A percentile compares a stretch with the other conserved stretches of the same genome.
phyloP scores from a whole-genome alignment of 2,329 filamentous ascomycete genomes.

The Colletotrichum falcatum region DNA sequence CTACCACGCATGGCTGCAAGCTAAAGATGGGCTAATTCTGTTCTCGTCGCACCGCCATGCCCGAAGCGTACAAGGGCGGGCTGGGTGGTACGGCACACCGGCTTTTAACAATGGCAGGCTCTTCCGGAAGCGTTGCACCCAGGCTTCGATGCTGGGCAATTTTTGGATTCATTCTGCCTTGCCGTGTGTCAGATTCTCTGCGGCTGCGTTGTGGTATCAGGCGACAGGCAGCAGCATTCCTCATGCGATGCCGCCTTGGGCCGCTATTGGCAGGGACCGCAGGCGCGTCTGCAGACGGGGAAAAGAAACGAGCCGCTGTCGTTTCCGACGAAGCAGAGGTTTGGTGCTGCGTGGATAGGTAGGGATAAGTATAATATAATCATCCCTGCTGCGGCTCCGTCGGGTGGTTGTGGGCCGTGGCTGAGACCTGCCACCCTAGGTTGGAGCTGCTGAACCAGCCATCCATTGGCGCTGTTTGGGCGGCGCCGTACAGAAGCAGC shows the following conservation, averaged over 20 bases:
- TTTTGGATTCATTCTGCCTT: neutral
- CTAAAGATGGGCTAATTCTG: constrained; percentile 28
- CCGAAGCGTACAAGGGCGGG: constrained; percentile 20
- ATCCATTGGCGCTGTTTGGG: neutral
- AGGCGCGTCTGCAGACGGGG: no score
- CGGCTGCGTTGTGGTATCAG: neutral
- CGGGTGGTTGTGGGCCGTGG: constrained; percentile 16
- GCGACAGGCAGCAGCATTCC: constrained; percentile 16
- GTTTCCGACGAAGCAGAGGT: neutral
- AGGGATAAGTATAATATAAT: no score
- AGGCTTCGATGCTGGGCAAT: neutral
- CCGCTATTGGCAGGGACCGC: neutral
- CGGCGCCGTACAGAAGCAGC: constrained; percentile 6
- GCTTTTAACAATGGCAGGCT: constrained; percentile 27
- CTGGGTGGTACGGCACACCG: constrained; percentile 7
- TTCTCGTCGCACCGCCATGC: constrained; percentile 23
- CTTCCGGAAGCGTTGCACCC: constrained; percentile 12
- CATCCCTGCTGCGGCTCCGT: constrained; percentile 35
- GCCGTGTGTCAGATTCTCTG: neutral
- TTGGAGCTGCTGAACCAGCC: constrained; percentile 13
- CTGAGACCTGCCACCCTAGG: constrained; percentile 36
- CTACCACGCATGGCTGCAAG: neutral
- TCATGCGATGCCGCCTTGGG: neutral
- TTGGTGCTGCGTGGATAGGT: constrained; percentile 24
- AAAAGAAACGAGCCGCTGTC: constrained; percentile 3